phyloP scores from a whole-genome alignment of 176 grass and related monocot species.

The Rhynchospora tenuis region DNA sequence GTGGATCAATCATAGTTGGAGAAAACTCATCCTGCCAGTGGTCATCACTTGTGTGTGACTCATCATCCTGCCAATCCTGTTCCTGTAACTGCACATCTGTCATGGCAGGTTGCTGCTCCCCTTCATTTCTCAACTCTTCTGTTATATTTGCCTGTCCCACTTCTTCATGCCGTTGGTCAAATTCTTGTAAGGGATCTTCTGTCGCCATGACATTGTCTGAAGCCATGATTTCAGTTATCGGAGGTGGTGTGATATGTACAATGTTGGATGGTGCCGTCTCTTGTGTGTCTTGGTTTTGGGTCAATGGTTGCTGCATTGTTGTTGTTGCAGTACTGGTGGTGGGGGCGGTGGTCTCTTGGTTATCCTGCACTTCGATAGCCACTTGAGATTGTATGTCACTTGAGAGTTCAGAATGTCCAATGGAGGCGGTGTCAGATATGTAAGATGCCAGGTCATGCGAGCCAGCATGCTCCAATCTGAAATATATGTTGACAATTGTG shows the following conservation, averaged over 20 bases:
- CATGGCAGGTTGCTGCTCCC: conserved; percentile 29
- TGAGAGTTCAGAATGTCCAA: conserved; percentile 30
- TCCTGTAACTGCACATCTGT: conserved; percentile 47
- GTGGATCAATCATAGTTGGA: conserved; percentile 45
- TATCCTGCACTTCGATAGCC: conserved; percentile 22
- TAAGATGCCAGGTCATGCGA: conserved; percentile 36
- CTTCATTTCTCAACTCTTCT: conserved; percentile 46
- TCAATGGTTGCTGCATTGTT: background rate
- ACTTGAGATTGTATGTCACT: conserved; percentile 41
- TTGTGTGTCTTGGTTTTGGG: conserved; percentile 1
- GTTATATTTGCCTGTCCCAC: conserved; percentile 47
- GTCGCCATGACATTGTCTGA: background rate
- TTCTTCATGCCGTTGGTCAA: conserved; percentile 50
- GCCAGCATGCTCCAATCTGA: conserved; percentile 60
- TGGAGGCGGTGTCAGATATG: conserved; percentile 39
- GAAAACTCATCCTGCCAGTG: conserved; percentile 79
- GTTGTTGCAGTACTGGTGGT: background rate
- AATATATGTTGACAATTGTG: conserved; percentile 21
- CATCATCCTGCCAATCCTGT: conserved; percentile 64
- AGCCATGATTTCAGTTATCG: background rate
- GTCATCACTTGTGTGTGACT: conserved; percentile 61
- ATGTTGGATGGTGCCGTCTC: background rate
- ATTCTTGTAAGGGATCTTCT: conserved; percentile 37
- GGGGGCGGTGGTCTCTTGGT: conserved; percentile 7
- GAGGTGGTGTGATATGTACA: background rate